These are phyloP conservation scores for Aureobasidium melanogenum DNA, from an alignment of 2,329 filamentous ascomycete species.

Conservation along the genomic window DNA sequence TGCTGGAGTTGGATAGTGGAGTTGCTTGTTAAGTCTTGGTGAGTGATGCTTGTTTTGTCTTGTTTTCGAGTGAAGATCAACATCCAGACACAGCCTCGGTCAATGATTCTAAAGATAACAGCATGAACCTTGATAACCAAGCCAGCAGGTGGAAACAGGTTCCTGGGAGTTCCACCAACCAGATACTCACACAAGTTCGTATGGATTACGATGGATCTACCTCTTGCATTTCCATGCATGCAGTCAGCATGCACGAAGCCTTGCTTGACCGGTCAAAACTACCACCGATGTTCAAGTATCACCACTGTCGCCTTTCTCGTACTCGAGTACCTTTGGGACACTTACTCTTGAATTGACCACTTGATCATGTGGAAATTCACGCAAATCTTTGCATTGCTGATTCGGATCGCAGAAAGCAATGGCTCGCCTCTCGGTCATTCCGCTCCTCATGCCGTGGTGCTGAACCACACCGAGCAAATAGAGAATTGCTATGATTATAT, in stretches of 20 bases:
- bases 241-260: neutral
- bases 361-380: neutral
- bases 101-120: neutral
- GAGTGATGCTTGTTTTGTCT: too few relatives aligned
- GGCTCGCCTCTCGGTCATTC: neutral
- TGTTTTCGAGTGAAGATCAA: too few relatives aligned
- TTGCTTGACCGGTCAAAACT: neutral
- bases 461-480: neutral
- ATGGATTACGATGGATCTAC: neutral
- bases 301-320: neutral
- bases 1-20: too few relatives aligned
- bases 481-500: slow-evolving; percentile 27
- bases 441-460: neutral
- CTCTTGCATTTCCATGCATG: neutral
- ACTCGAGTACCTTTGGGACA: neutral
- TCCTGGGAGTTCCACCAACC: neutral
- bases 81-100: neutral
- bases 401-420: too few relatives aligned
- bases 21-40: too few relatives aligned
- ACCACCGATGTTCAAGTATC: neutral
- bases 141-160: too few relatives aligned
- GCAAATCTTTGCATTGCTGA: neutral
- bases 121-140: neutral
- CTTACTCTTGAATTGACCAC: neutral
- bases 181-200: neutral